Percentiles rank a stretch among this genome's conserved stretches.
Conservation (phyloP, 1,139 yeast species). For the Magnusiomyces fungicola region DNA sequence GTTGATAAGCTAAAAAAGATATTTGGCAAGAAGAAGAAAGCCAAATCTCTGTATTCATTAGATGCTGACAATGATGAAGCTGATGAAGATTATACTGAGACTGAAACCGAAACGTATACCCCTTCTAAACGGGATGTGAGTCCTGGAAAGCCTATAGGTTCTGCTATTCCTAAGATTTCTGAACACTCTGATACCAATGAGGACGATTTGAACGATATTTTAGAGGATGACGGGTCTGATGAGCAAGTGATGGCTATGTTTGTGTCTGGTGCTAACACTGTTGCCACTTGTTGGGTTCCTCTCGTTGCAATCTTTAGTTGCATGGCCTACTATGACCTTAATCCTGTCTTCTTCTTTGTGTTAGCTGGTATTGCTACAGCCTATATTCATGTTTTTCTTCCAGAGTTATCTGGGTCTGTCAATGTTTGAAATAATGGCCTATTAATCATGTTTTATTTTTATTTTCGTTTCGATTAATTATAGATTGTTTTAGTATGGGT, state of each 20-base stretch:
- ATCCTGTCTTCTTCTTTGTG: constrained; percentile 14
- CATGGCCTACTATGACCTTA: constrained; percentile 14
- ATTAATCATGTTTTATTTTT: too few species aligned
- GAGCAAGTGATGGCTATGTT: neutral
- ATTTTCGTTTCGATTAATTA: too few species aligned
- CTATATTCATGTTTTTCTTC: constrained; percentile 14
- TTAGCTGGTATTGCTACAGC: constrained; percentile 14
- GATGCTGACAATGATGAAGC: neutral
- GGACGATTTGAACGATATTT: neutral
- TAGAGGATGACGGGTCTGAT: neutral
- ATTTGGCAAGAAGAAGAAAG: neutral
- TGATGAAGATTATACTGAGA: neutral
- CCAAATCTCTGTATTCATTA: neutral
- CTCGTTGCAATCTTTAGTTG: constrained; percentile 10
- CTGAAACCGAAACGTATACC: too few species aligned
- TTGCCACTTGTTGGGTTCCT: constrained; percentile 16
- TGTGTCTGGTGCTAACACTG: constrained; percentile 11
- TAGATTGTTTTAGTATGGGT: too few species aligned
- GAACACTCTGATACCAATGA: neutral
- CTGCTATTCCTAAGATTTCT: neutral
- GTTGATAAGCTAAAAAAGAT: constrained; percentile 2
- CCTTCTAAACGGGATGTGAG: too few species aligned
- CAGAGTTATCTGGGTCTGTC: constrained; percentile 15
- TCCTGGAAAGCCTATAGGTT: too few species aligned
- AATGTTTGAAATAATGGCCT: too few species aligned